Conservation (phyloP, 2,329 filamentous ascomycete genomes). For the Xylaria polymorpha region DNA sequence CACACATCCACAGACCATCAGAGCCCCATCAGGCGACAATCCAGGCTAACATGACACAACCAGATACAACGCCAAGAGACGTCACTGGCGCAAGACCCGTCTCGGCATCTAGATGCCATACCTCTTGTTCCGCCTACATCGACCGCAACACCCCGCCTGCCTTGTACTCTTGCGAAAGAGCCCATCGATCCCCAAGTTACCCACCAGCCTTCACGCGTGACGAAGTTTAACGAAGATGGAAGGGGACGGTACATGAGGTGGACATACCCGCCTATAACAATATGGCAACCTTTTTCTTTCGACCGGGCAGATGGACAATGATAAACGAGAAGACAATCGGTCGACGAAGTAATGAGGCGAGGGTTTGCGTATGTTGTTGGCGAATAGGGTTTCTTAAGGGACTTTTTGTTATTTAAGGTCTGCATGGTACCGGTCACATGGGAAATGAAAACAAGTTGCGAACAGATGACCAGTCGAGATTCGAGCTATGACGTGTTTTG, state of each 20-base stretch:
- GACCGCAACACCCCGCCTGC: constrained; percentile 34
- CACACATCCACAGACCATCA: background rate
- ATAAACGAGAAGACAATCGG: constrained; percentile 16
- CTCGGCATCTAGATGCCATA: constrained; percentile 90
- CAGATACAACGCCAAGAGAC: constrained; percentile 99
- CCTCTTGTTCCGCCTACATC: constrained; percentile 52
- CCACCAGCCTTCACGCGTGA: constrained; percentile 32
- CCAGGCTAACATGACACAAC: constrained; percentile 27
- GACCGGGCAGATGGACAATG: constrained; percentile 25
- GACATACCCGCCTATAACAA: constrained; percentile 24
- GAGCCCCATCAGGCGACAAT: background rate
- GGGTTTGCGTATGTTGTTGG: constrained; percentile 38
- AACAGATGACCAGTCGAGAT: constrained; percentile 26
- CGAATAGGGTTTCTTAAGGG: constrained; percentile 49
- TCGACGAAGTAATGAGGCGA: constrained; percentile 29
- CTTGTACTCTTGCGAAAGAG: constrained; percentile 31
- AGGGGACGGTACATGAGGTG: constrained; percentile 16
- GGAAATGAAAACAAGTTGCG: constrained; percentile 51
- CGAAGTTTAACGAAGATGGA: constrained; percentile 33
- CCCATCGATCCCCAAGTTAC: constrained; percentile 38
- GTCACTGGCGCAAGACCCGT: constrained; percentile 99
- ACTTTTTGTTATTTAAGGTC: constrained; percentile 47
- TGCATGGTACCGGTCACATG: constrained; percentile 61
- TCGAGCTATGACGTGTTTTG: constrained; percentile 9
- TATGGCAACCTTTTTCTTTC: constrained; percentile 11